Evolutionary conservation across 73 alveolate genomes (phyloP).

Genomic region (Symbiodinium natans): DNA sequence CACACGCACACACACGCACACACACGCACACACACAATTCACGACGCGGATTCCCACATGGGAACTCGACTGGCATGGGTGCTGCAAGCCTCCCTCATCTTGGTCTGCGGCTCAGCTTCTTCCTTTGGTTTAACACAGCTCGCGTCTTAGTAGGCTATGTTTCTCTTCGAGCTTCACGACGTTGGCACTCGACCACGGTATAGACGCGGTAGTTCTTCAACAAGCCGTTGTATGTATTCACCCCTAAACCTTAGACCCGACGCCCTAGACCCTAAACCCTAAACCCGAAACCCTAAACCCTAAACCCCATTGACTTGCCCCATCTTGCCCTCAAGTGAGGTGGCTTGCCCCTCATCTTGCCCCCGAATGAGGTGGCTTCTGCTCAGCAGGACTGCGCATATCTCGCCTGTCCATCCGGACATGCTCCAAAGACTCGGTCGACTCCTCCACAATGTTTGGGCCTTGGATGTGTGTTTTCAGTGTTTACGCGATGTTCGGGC

Average conservation of each 20-base stretch:
- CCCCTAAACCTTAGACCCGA: neutral
- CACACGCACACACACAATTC: no score
- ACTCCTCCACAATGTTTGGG: neutral
- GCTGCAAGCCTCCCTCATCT: neutral
- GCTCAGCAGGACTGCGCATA: constrained; percentile 4
- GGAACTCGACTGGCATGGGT: neutral
- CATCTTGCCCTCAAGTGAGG: no score
- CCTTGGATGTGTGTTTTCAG: neutral
- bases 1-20: no score
- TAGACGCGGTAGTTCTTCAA: neutral
- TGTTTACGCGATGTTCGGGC: no score
- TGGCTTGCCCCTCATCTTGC: neutral
- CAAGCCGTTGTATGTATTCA: neutral
- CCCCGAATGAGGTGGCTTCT: neutral
- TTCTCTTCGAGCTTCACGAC: neutral
- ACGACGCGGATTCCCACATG: no score
- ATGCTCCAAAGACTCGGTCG: neutral
- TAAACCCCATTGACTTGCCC: neutral
- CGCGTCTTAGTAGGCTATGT: neutral
- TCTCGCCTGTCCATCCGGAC: neutral
- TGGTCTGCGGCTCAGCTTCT: neutral
- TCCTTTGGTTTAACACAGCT: no score
- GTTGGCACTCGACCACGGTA: no score
- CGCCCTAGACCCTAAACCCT: neutral
- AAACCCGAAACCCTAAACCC: neutral